phyloP scores from a whole-genome alignment of 306 rosid genomes.

The Vigna radiata region DNA sequence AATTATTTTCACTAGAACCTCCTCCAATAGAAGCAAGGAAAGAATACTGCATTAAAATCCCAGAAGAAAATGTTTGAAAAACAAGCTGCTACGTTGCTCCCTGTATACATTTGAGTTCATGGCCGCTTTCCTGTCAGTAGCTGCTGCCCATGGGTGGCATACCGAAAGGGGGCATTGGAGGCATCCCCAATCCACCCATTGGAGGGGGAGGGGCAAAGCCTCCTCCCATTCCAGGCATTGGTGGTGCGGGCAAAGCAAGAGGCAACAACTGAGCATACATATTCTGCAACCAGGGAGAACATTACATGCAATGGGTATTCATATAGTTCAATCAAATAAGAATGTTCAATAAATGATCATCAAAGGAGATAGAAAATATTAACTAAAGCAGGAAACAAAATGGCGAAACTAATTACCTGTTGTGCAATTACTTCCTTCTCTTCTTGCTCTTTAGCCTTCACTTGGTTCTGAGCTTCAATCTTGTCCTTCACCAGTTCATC shows the following conservation, averaged over 20 bases:
- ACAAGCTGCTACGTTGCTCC: slow-evolving; percentile 48
- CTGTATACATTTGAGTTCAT: slow-evolving; percentile 35
- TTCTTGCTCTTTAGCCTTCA: slow-evolving; percentile 81
- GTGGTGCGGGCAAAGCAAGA: slow-evolving; percentile 98
- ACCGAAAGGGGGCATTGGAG: slow-evolving; percentile 97
- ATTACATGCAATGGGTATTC: slow-evolving; percentile 6
- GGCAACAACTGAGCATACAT: slow-evolving; percentile 98
- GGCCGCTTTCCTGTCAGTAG: slow-evolving; percentile 56
- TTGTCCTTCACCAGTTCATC: slow-evolving; percentile 92
- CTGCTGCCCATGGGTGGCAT: slow-evolving; percentile 98
- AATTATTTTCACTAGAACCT: slow-evolving; percentile 63
- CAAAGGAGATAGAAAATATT: slow-evolving; percentile 16
- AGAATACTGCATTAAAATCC: slow-evolving; percentile 56
- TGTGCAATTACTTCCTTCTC: slow-evolving; percentile 92
- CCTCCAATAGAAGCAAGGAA: slow-evolving; percentile 57
- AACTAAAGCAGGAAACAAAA: slow-evolving; percentile 19
- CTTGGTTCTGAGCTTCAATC: slow-evolving; percentile 79
- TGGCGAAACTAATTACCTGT: slow-evolving; percentile 65
- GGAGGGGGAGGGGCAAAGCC: slow-evolving; percentile 77
- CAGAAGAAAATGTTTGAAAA: slow-evolving; percentile 43
- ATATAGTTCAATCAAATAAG: slow-evolving; percentile 23
- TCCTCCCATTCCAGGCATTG: slow-evolving; percentile 93
- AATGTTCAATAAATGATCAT: background rate
- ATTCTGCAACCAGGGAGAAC: slow-evolving; percentile 68
- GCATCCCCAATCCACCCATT: slow-evolving; percentile 99